These are phyloP conservation scores for Chenopodium berlandieri DNA, from an alignment of 148 eudicot genomes.

Conservation along the genomic window DNA sequence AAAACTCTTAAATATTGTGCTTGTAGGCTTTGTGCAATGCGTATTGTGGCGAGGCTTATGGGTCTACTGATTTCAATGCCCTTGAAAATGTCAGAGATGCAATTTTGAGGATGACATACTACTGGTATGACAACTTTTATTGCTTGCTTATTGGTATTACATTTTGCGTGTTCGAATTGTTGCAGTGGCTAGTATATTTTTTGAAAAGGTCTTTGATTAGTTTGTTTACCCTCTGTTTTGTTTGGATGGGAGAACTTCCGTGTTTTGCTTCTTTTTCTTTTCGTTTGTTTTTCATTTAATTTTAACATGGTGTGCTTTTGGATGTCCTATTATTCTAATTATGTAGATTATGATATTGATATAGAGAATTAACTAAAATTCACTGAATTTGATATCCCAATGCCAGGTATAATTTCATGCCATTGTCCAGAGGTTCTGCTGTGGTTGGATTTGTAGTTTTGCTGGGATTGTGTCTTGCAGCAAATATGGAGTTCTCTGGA, in stretches of 20 bases:
- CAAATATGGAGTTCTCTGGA: constrained; percentile 97
- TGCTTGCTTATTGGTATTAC: background rate
- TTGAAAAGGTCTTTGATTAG: background rate
- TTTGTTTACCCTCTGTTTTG: background rate
- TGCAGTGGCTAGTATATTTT: background rate
- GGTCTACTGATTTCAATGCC: constrained; percentile 65
- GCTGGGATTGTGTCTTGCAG: constrained; percentile 90
- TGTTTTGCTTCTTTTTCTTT: background rate
- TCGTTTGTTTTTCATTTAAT: background rate
- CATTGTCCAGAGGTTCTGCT: constrained; percentile 90
- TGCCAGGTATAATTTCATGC: constrained; percentile 98
- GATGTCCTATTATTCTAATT: no score
- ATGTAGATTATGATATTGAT: background rate
- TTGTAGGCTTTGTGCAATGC: constrained; percentile 81
- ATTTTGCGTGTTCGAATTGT: background rate
- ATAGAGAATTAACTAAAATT: background rate
- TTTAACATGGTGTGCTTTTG: background rate
- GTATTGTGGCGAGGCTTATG: constrained; percentile 80
- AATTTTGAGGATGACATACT: constrained; percentile 86
- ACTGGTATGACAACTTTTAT: constrained; percentile 52
- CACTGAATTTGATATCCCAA: constrained; percentile 1
- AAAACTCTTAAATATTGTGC: background rate
- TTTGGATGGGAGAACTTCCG: background rate
- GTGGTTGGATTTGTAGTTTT: constrained; percentile 73
- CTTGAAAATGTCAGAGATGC: constrained; percentile 84